These are phyloP conservation scores for Xanthoparmelia taractica DNA, from an alignment of 495 filamentous ascomycete species.

Conservation along the genomic window DNA sequence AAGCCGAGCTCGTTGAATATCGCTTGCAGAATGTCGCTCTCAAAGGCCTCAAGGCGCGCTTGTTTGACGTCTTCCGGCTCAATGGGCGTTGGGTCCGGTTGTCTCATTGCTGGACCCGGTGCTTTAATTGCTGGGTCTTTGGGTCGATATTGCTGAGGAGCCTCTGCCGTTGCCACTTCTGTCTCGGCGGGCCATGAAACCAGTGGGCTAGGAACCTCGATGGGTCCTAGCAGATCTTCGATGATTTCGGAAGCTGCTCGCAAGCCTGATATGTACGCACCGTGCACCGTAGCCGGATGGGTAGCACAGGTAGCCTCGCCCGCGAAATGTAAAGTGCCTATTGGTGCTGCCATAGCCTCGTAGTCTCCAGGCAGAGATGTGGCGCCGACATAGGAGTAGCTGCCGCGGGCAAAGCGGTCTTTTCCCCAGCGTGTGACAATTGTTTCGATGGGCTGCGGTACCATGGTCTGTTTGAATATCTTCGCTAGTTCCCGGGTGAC, in stretches of 20 bases:
- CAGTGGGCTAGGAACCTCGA: slow-evolving; percentile 65
- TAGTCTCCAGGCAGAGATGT: slow-evolving; percentile 80
- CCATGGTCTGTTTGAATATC: slow-evolving; percentile 51
- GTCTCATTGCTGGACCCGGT: slow-evolving; percentile 28
- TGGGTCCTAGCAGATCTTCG: slow-evolving; percentile 69
- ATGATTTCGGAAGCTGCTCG: slow-evolving; percentile 81
- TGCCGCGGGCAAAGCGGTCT: slow-evolving; percentile 82
- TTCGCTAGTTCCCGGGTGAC: slow-evolving; percentile 65
- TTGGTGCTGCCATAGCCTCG: slow-evolving; percentile 75
- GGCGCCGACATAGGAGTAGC: slow-evolving; percentile 86
- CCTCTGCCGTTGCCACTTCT: slow-evolving; percentile 28
- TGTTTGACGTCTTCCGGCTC: slow-evolving; percentile 37
- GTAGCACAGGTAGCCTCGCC: slow-evolving; percentile 93
- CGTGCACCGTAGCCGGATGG: slow-evolving; percentile 94
- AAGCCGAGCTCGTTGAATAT: slow-evolving; percentile 64
- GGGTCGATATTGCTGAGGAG: slow-evolving; percentile 11
- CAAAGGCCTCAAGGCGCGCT: slow-evolving; percentile 57
- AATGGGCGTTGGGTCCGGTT: slow-evolving; percentile 20
- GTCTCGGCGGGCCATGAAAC: slow-evolving; percentile 44
- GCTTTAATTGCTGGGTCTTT: slow-evolving; percentile 19
- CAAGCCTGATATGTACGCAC: slow-evolving; percentile 88
- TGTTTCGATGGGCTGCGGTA: slow-evolving; percentile 74
- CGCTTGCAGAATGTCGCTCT: slow-evolving; percentile 61
- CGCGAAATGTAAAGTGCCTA: slow-evolving; percentile 90
- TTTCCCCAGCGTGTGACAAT: slow-evolving; percentile 91